Evolutionary conservation across 345 rosid genomes (phyloP), one percentile per base, ranked within the genome.

Genomic region (Eucalyptus viminalis): DNA sequence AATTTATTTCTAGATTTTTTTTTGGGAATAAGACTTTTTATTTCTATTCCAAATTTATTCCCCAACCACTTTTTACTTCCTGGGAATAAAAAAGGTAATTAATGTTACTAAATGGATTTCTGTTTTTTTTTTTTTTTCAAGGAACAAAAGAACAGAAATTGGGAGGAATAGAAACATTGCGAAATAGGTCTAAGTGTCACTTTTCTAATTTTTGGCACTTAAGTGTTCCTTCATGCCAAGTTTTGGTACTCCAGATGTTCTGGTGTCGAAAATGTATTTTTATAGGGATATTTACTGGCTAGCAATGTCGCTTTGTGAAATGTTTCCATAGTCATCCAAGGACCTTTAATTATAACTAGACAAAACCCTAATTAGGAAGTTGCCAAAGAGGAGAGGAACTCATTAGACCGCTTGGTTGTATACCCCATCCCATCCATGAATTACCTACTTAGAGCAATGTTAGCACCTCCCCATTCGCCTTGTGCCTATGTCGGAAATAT

Each of bases 211-310:
- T 53, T 53, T 8, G 24, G 9, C 5, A 19, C 2, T 53, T 19
- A 53, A 53, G 0, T 53, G 4, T 53, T 0, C 1, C 1, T 49
- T 0, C 0, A 1, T 53, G 11, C 0, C 25, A 53, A 53, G 1
- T 53, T 53, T 53, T 53, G 5, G 11, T 5, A 53, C 58, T 53
- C 2, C 1, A 21, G 0, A 22, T 53, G 25, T 53, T 21, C 5
- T 8, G 0, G 4, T 53, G 58, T 53, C 11, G 1, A 53, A 53
- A 65, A 67, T 67, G 40, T 8, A n/a, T 1, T 3, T 67, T 67
- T n/a, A 8, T 31, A 67, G 17, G 44, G 80, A 34, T 40, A 69
- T 34, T 17, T 34, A 69, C 24, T 19, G 3, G 83, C 8, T 37
- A 11, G 45, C 14, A 72, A 19, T 19, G 45, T 72, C 45, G 2